Conservation (phyloP, 108 stramenopile species). For the Chaetoceros tenuissimus region DNA sequence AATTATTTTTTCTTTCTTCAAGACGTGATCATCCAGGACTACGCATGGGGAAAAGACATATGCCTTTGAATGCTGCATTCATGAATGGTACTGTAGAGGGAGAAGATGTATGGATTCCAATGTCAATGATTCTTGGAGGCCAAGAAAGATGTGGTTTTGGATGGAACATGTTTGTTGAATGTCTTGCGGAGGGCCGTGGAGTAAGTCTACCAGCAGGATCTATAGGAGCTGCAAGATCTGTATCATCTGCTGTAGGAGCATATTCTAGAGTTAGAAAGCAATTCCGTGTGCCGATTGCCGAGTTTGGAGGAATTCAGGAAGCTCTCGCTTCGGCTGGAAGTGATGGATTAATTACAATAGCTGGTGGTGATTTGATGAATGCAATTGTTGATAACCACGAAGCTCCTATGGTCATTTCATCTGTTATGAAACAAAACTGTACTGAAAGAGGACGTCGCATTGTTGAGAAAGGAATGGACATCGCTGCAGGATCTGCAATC, state of each 20-base stretch:
- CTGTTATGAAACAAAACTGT: conserved; percentile 98
- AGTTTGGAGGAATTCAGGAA: conserved; percentile 98
- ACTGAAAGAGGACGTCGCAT: conserved; percentile 91
- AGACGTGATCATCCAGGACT: conserved; percentile 87
- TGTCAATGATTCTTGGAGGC: conserved; percentile 91
- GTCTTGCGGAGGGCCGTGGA: conserved; percentile 95
- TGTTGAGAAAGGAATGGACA: conserved; percentile 95
- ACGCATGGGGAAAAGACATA: conserved; percentile 90
- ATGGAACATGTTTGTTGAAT: conserved; percentile 99
- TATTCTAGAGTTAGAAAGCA: conserved; percentile 95
- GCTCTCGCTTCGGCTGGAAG: conserved; percentile 85
- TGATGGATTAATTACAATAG: conserved; percentile 86
- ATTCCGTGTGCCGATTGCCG: conserved; percentile 97
- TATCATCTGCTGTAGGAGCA: conserved; percentile 86
- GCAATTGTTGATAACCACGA: conserved; percentile 98
- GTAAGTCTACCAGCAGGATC: conserved; percentile 93
- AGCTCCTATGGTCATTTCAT: conserved; percentile 96
- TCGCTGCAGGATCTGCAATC: conserved; percentile 95
- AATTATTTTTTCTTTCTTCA: conserved; percentile 6
- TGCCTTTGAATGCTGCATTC: conserved; percentile 86
- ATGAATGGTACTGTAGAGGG: conserved; percentile 99
- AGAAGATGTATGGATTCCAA: conserved; percentile 97
- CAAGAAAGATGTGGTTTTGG: conserved; percentile 94
- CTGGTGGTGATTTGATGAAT: conserved; percentile 93
- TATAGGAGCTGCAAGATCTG: conserved; percentile 80